Conservation (phyloP, 1,139 yeast genomes). For the Nakaseomyces bracarensis region DNA sequence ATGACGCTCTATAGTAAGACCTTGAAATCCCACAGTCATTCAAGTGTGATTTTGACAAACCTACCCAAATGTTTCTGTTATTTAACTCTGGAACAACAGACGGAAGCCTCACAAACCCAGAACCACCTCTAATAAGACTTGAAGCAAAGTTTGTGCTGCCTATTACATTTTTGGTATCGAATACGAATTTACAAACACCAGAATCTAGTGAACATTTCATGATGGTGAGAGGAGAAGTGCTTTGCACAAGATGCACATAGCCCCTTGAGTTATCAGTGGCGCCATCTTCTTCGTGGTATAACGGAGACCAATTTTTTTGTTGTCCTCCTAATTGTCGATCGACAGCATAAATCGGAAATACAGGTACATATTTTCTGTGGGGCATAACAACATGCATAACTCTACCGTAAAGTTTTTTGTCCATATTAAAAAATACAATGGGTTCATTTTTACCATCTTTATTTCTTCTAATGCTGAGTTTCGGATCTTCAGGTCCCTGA, state of each 20-base stretch:
- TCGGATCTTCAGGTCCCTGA: conserved; percentile 47
- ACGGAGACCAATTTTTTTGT: conserved; percentile 49
- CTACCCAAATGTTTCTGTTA: conserved; percentile 41
- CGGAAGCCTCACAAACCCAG: conserved; percentile 39
- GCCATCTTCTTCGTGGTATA: conserved; percentile 32
- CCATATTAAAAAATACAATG: conserved; percentile 38
- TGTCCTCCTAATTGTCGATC: conserved; percentile 22
- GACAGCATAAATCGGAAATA: conserved; percentile 28
- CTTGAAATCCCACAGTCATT: conserved; percentile 44
- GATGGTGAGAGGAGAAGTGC: conserved; percentile 39
- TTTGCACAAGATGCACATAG: conserved; percentile 37
- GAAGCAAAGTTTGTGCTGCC: conserved; percentile 12
- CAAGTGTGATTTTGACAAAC: conserved; percentile 43
- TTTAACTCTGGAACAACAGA: conserved; percentile 30
- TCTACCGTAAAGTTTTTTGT: conserved; percentile 25
- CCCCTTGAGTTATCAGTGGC: conserved; percentile 29
- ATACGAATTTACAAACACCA: conserved; percentile 35
- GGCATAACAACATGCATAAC: conserved; percentile 34
- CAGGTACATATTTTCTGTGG: conserved; percentile 30
- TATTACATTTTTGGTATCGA: conserved; percentile 7
- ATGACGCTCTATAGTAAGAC: conserved; percentile 42
- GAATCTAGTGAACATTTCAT: conserved; percentile 39
- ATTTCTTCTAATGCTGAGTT: conserved; percentile 33
- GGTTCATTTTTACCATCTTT: conserved; percentile 34
- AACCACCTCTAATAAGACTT: conserved; percentile 47